Conservation (phyloP, 768 basidiomycete species). For the Macrolepiota dolichaula region DNA sequence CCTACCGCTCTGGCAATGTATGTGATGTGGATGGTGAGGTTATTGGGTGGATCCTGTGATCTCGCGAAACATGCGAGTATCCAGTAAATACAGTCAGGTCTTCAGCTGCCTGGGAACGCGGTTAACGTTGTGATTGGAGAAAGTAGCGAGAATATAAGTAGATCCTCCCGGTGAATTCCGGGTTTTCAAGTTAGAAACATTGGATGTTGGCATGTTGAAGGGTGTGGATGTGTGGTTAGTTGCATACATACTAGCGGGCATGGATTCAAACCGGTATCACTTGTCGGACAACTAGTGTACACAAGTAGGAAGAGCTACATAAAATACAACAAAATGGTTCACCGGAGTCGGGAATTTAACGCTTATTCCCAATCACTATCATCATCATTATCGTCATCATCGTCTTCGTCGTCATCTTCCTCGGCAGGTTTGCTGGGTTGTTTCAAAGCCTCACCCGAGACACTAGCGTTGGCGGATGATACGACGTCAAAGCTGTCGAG, state of each 20-base stretch:
- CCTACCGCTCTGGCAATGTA: too few relatives aligned
- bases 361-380: constrained; percentile 68
- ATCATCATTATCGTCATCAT: constrained; percentile 24
- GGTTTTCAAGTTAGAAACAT: neutral
- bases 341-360: neutral
- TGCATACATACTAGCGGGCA: neutral
- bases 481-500: constrained; percentile 71
- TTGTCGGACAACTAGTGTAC: neutral
- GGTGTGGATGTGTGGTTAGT: neutral
- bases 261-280: neutral
- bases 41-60: too few relatives aligned
- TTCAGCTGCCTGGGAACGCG: too few relatives aligned
- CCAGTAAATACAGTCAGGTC: too few relatives aligned
- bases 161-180: too few relatives aligned
- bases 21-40: too few relatives aligned
- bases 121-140: too few relatives aligned
- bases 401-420: constrained; percentile 23
- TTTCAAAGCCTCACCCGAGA: constrained; percentile 31
- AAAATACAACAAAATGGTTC: neutral
- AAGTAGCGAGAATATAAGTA: too few relatives aligned
- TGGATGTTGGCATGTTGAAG: neutral
- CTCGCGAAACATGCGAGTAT: too few relatives aligned
- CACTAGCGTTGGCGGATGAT: constrained; percentile 50
- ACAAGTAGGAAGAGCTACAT: neutral
- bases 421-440: constrained; percentile 19